Conservation (phyloP, 176 grass and related monocot genomes). For the Phyllostachys edulis region DNA sequence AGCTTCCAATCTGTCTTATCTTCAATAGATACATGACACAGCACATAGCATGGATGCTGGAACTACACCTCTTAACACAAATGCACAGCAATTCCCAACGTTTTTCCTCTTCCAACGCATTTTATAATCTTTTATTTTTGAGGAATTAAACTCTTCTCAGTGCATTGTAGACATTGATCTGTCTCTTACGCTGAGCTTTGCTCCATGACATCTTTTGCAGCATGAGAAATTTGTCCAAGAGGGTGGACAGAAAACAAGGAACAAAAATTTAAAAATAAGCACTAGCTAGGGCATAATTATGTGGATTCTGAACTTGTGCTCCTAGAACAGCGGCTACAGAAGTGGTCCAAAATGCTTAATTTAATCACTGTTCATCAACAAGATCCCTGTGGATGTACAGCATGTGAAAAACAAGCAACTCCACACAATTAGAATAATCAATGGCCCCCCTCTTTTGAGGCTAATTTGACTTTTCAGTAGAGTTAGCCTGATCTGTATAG, state of each 20-base stretch:
- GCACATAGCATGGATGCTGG: not conserved
- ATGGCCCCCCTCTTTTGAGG: not conserved
- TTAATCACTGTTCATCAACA: conserved; percentile 12
- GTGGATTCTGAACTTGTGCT: not conserved
- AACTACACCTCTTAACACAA: not conserved
- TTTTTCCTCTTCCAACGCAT: not conserved
- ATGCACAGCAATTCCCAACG: not conserved
- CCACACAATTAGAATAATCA: conserved; percentile 33
- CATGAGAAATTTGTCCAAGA: not conserved
- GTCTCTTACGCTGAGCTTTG: not conserved
- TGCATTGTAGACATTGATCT: not conserved
- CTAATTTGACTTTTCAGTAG: conserved; percentile 8
- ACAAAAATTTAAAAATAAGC: not conserved
- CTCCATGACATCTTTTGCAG: not conserved
- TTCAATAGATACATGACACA: not conserved
- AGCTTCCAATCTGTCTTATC: not conserved
- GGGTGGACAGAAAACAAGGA: not conserved
- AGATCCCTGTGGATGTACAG: conserved; percentile 1
- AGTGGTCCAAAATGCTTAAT: conserved; percentile 27
- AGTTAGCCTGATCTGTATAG: not conserved
- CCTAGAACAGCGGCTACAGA: not conserved
- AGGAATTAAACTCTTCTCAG: not conserved
- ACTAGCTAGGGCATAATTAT: not conserved
- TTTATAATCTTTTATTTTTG: not conserved
- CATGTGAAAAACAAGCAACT: conserved; percentile 36